Evolutionary conservation across 2,329 filamentous ascomycete genomes (phyloP), one percentile per base, ranked within the genome.

Genomic region (Nectriaceae sp.): DNA sequence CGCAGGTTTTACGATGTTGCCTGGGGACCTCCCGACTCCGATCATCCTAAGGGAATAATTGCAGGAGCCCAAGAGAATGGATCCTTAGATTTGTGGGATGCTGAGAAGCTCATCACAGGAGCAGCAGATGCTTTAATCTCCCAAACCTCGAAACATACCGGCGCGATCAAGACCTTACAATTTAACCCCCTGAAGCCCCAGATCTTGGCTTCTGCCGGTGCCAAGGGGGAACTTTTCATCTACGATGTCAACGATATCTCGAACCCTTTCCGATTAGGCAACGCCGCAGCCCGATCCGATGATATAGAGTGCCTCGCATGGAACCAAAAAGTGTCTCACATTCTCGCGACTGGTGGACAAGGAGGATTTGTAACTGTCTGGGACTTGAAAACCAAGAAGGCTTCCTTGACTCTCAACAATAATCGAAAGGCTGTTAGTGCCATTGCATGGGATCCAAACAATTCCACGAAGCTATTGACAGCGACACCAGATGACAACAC

Each of bases 321-420:
- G 95, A 99, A 99, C 73, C 92, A 91, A 66, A 97, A 96, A 75
- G 93, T 97, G 36, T 84, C 93, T 13, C 93, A 99, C 67, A 99
- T 99, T 67, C 75, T 99, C 59, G 94, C 93, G 16, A 97, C 93
- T 10, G 94, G 94, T 57, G 93, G 92, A 66, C 88, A 85, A 53
- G 92, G 91, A 42, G 94, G 94, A 4, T 96, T 97, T 64, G 92
- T 97, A 29, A 97, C 94, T 2, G 93, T 99, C 16, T 99, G 94
- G 94, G 94, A 99, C 73, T 80, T 97, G 56, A 97, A 96, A 77
- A 91, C 90, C 11, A 97, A 96, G 82, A 97, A 96, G 75, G 91
- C 96, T 61, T 97, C 92, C 47, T 76, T 99, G 71, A 97, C 92
- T 29, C 78, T 99, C 56, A 99, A 97, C 77, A 94, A 95, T 66